A percentile compares a stretch with the other conserved stretches of the same genome.
phyloP scores from a whole-genome alignment of 805 yeast species.

The Suhomyces canberraensis region DNA sequence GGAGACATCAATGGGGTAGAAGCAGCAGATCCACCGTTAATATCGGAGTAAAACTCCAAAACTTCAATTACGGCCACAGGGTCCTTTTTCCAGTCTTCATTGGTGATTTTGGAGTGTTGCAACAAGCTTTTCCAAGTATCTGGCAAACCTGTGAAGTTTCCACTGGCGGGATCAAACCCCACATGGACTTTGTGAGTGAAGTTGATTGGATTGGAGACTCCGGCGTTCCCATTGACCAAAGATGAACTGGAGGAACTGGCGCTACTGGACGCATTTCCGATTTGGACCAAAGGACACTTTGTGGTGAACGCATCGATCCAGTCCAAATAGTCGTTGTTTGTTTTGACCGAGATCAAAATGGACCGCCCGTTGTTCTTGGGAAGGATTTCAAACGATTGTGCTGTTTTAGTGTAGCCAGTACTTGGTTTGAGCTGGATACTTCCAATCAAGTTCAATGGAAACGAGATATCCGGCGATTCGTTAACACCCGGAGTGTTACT shows the following conservation, averaged over 20 bases:
- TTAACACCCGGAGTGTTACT: conserved; percentile 50
- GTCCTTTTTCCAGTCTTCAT: conserved; percentile 60
- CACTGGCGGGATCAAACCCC: conserved; percentile 76
- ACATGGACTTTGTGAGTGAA: conserved; percentile 93
- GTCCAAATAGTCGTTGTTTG: conserved; percentile 74
- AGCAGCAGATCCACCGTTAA: conserved; percentile 37
- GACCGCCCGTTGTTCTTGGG: conserved; percentile 55
- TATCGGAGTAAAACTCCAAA: conserved; percentile 51
- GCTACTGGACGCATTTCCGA: conserved; percentile 20
- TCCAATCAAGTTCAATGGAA: conserved; percentile 37
- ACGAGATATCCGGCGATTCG: conserved; percentile 31
- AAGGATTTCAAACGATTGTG: conserved; percentile 74
- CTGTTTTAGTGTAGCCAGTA: conserved; percentile 33
- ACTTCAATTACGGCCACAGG: conserved; percentile 65
- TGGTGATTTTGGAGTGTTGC: conserved; percentile 57
- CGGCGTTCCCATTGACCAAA: conserved; percentile 29
- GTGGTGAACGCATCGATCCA: conserved; percentile 90
- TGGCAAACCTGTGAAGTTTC: conserved; percentile 54
- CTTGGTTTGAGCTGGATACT: conserved; percentile 59
- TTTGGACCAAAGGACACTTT: conserved; percentile 61
- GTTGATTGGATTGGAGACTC: conserved; percentile 88
- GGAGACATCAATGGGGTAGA: conserved; percentile 29
- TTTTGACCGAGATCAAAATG: conserved; percentile 69
- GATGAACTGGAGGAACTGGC: not conserved
- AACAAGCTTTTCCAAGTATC: conserved; percentile 56